phyloP scores from a whole-genome alignment of 345 rosid species.

The Camelina hispida region DNA sequence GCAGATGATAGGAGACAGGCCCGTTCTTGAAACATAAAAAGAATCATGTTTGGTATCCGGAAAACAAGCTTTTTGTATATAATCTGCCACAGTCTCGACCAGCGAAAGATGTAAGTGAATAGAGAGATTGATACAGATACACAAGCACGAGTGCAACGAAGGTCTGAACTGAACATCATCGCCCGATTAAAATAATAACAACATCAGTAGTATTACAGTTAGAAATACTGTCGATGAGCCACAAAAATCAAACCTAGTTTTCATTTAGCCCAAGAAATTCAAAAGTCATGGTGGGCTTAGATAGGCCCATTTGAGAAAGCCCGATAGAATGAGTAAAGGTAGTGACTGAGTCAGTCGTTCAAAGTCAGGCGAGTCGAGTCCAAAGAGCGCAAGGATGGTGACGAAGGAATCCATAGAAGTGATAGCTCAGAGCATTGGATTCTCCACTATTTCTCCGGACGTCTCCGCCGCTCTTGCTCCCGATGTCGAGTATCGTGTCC shows the following conservation, averaged over 20 bases:
- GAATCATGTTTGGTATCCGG: background rate
- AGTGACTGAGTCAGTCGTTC: background rate
- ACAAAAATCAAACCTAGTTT: no score
- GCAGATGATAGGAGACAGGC: constrained; percentile 6
- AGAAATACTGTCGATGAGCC: no score
- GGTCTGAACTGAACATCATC: background rate
- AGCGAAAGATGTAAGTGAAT: background rate
- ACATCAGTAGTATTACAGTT: background rate
- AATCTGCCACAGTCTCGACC: constrained; percentile 20
- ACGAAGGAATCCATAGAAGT: constrained; percentile 89
- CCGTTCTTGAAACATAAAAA: background rate
- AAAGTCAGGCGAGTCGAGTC: background rate
- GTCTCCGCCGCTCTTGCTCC: constrained; percentile 69
- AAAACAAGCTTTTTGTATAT: constrained; percentile 24
- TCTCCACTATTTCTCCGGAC: constrained; percentile 70
- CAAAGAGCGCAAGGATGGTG: constrained; percentile 34
- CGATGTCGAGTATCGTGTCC: constrained; percentile 89
- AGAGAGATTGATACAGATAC: background rate
- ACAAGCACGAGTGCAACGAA: background rate
- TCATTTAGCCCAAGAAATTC: no score
- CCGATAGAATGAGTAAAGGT: background rate
- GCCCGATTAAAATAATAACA: background rate
- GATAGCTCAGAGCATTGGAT: constrained; percentile 82
- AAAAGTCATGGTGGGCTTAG: constrained; percentile 5
- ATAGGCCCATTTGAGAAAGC: constrained; percentile 7